Percentiles rank a stretch among this genome's conserved stretches.
Evolutionary conservation across 768 basidiomycete genomes (phyloP).

Genomic region (Rhizopogon vesiculosus): DNA sequence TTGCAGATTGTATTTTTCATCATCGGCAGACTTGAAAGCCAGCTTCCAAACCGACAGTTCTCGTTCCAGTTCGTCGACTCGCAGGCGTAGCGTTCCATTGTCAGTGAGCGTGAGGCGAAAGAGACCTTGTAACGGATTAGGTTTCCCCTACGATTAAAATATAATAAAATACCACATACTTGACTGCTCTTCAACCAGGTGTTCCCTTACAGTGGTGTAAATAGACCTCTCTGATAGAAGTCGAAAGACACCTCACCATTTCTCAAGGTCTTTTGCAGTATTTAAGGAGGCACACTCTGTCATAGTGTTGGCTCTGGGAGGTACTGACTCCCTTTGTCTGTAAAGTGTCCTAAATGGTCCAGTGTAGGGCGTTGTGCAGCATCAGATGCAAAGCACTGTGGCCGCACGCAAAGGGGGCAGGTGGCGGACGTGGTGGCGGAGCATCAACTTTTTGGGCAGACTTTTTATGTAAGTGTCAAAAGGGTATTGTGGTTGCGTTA

Average conservation of each 20-base stretch:
- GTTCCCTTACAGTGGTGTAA: slow-evolving; percentile 18
- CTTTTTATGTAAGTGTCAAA: not conserved
- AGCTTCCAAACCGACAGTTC: slow-evolving; percentile 38
- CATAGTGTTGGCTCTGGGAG: slow-evolving; percentile 2
- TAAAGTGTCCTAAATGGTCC: not conserved
- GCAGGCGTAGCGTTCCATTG: slow-evolving; percentile 25
- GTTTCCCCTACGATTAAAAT: not conserved
- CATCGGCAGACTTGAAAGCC: slow-evolving; percentile 29
- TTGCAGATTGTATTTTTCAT: slow-evolving; percentile 25
- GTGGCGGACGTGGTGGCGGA: not conserved
- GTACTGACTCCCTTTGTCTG: not conserved
- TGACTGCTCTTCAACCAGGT: slow-evolving; percentile 30
- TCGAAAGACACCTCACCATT: slow-evolving; percentile 1
- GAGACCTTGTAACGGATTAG: slow-evolving; percentile 11
- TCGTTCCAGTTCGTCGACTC: slow-evolving; percentile 33
- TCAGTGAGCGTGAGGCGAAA: slow-evolving; percentile 26
- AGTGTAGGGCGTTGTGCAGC: not conserved
- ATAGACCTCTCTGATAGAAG: not conserved
- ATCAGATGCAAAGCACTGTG: not conserved
- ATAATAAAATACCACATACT: slow-evolving; percentile 9
- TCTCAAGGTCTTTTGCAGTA: slow-evolving; percentile 4
- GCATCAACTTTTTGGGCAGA: not conserved
- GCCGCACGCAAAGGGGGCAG: not conserved
- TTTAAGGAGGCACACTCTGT: not conserved
- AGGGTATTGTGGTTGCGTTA: not conserved